phyloP scores from a whole-genome alignment of 441 rosid genomes.

The Pelargonium cotyledonis region DNA sequence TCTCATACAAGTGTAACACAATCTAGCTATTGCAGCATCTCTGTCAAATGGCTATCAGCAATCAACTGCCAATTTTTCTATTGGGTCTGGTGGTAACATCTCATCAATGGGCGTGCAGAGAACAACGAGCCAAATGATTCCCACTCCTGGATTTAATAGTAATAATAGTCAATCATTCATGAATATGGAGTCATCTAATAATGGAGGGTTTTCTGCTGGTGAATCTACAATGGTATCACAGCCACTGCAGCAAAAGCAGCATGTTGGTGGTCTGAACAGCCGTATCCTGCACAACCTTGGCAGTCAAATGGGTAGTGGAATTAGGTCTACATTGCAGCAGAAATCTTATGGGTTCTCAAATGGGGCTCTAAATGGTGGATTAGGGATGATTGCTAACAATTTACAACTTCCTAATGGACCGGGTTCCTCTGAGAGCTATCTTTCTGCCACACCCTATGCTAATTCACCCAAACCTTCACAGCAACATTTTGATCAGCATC shows the following conservation, averaged over 20 bases:
- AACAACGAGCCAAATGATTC: slow-evolving; percentile 89
- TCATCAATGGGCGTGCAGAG: slow-evolving; percentile 61
- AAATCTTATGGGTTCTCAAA: slow-evolving; percentile 69
- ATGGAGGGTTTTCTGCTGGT: slow-evolving; percentile 60
- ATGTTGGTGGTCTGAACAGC: slow-evolving; percentile 61
- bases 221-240: slow-evolving; percentile 63
- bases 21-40: slow-evolving; percentile 44
- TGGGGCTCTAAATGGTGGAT: slow-evolving; percentile 56
- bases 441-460: slow-evolving; percentile 38
- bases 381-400: slow-evolving; percentile 62
- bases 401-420: slow-evolving; percentile 57
- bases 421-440: slow-evolving; percentile 51
- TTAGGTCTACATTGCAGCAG: slow-evolving; percentile 79
- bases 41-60: slow-evolving; percentile 82
- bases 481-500: slow-evolving; percentile 69
- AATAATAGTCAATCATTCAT: slow-evolving; percentile 49
- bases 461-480: slow-evolving; percentile 61
- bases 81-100: slow-evolving; percentile 75
- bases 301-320: slow-evolving; percentile 68
- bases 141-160: slow-evolving; percentile 82
- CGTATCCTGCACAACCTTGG: slow-evolving; percentile 75
- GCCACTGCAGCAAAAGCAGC: slow-evolving; percentile 72
- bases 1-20: not conserved
- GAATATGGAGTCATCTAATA: slow-evolving; percentile 61
- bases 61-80: slow-evolving; percentile 55